Evolutionary conservation across 352 stramenopile genomes (phyloP).

Genomic region (Globisporangium polare): DNA sequence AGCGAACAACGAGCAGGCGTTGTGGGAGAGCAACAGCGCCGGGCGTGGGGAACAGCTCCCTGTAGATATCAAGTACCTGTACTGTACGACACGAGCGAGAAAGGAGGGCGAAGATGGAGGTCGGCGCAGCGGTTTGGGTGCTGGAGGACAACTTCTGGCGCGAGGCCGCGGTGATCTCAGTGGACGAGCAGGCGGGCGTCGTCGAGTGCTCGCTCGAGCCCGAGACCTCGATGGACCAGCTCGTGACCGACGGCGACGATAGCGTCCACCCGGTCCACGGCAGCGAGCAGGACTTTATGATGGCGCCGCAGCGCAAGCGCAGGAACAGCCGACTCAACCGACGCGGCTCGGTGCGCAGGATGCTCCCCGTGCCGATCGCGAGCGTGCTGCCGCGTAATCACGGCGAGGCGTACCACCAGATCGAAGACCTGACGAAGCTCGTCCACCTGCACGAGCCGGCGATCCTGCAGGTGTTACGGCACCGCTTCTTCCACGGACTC

Average conservation of each 20-base stretch:
- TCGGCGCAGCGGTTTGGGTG: constrained; percentile 72
- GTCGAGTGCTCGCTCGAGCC: constrained; percentile 58
- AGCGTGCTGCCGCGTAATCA: constrained; percentile 57
- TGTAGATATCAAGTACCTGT: not conserved
- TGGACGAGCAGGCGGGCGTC: constrained; percentile 33
- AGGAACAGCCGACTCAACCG: constrained; percentile 33
- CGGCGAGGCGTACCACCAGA: constrained; percentile 52
- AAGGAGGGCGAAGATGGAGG: constrained; percentile 46
- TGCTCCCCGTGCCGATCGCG: constrained; percentile 29
- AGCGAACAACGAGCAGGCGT: not conserved
- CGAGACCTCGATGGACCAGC: constrained; percentile 33
- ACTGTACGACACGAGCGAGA: not conserved
- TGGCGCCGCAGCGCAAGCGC: constrained; percentile 31
- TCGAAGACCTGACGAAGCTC: constrained; percentile 89
- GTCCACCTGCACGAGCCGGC: constrained; percentile 88
- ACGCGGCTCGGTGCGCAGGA: constrained; percentile 34
- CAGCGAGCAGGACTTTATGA: constrained; percentile 39
- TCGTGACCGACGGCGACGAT: constrained; percentile 24
- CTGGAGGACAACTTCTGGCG: constrained; percentile 69
- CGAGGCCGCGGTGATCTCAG: constrained; percentile 53
- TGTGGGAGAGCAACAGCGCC: too few relatives aligned
- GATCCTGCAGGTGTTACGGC: constrained; percentile 85
- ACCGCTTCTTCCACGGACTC: constrained; percentile 77
- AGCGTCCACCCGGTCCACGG: constrained; percentile 20
- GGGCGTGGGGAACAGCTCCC: not conserved